Evolutionary conservation across 2,329 filamentous ascomycete species (phyloP).

Genomic region (Fusarium luffae): DNA sequence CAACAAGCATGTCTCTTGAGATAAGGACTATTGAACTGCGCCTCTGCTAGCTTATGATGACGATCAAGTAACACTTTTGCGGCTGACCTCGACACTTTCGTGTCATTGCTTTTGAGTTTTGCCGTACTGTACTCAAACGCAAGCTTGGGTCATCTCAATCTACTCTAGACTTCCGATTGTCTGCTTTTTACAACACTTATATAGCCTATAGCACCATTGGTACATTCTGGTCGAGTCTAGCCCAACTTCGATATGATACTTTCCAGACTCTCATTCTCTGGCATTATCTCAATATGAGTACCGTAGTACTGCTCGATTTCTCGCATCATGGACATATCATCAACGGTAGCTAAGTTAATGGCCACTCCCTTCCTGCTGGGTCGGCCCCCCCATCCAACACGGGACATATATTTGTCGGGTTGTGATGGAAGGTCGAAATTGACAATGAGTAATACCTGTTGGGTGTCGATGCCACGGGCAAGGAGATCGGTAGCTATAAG

Average conservation of each 20-base stretch:
- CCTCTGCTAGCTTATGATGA: too few relatives aligned
- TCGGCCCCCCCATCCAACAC: constrained; percentile 98
- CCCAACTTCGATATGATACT: fast-evolving
- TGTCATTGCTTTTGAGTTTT: too few relatives aligned
- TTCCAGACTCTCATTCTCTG: constrained; percentile 74
- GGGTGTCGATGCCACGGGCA: constrained; percentile 99
- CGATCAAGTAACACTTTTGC: too few relatives aligned
- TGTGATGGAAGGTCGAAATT: constrained; percentile 99
- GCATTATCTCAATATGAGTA: constrained; percentile 99
- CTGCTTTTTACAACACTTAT: background rate
- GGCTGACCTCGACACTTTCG: too few relatives aligned
- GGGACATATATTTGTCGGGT: constrained; percentile 99
- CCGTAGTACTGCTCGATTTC: constrained; percentile 99
- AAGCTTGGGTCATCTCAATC: too few relatives aligned
- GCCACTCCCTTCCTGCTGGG: constrained; percentile 99
- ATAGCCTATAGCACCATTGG: background rate
- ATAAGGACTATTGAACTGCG: too few relatives aligned
- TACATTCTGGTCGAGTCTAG: background rate
- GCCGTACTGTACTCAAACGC: too few relatives aligned
- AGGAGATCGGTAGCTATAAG: constrained; percentile 97
- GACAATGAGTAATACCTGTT: constrained; percentile 99
- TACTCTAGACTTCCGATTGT: too few relatives aligned
- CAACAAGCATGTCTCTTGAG: too few relatives aligned
- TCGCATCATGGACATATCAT: constrained; percentile 99
- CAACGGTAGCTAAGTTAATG: constrained; percentile 99